Conservation (phyloP, 345 rosid genomes). For the Carallia brachiata region DNA sequence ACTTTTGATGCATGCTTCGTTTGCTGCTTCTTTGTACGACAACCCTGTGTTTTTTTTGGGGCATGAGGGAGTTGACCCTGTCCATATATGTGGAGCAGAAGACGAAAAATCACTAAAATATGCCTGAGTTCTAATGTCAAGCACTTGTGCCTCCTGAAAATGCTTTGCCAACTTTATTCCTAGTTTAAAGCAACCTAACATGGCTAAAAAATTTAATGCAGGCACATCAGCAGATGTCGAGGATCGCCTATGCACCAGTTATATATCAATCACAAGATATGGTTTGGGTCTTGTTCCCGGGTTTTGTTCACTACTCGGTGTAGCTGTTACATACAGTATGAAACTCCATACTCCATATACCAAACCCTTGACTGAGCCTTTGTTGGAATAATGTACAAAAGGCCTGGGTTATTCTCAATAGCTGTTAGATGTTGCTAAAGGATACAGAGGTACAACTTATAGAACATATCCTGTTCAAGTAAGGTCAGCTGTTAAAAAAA, state of each 20-base stretch:
- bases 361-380: conserved; percentile 57
- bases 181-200: not conserved
- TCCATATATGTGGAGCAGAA: not conserved
- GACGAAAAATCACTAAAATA: not conserved
- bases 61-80: not conserved
- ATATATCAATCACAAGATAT: conserved; percentile 66
- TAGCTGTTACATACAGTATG: conserved; percentile 68
- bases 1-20: too few species aligned
- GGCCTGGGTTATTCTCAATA: not conserved
- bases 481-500: too few species aligned
- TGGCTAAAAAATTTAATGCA: conserved; percentile 24
- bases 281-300: conserved; percentile 93
- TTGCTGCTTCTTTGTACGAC: too few species aligned
- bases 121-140: not conserved
- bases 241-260: conserved; percentile 19
- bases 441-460: too few species aligned
- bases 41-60: too few species aligned
- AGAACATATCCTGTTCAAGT: too few species aligned
- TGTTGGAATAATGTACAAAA: conserved; percentile 50
- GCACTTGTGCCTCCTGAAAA: not conserved
- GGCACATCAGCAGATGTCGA: conserved; percentile 44
- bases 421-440: too few species aligned
- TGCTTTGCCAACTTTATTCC: not conserved
- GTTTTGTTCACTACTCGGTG: conserved; percentile 68
- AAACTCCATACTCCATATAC: conserved; percentile 43